phyloP scores from a whole-genome alignment of 208 protist genomes.

The Angomonas deanei region DNA sequence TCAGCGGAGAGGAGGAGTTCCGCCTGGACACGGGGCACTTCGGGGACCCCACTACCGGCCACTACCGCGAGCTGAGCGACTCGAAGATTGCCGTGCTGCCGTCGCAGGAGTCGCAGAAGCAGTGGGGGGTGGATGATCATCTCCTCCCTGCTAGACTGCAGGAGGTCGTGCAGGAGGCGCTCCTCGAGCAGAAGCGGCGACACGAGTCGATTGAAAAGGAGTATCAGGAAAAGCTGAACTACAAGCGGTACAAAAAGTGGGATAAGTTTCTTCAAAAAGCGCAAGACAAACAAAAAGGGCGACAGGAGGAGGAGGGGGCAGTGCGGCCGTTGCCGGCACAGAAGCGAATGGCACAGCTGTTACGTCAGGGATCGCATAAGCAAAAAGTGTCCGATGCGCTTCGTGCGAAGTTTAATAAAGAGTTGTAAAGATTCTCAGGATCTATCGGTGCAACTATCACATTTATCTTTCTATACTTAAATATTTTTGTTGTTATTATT shows the following conservation, averaged over 20 bases:
- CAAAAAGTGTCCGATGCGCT: conserved; percentile 38
- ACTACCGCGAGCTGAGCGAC: conserved; percentile 82
- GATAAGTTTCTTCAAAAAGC: conserved; percentile 62
- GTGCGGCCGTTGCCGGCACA: conserved; percentile 49
- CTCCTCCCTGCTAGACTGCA: conserved; percentile 60
- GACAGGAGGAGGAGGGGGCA: conserved; percentile 11
- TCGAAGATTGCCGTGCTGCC: conserved; percentile 69
- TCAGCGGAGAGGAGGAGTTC: conserved; percentile 73
- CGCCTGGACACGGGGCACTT: conserved; percentile 76
- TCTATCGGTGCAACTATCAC: neutral
- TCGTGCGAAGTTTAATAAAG: conserved; percentile 47
- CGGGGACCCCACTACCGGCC: conserved; percentile 56
- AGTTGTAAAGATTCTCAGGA: conserved; percentile 24
- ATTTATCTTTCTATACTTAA: neutral
- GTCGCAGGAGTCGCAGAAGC: conserved; percentile 43
- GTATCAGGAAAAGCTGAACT: conserved; percentile 53
- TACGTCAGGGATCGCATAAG: conserved; percentile 56
- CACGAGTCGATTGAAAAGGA: conserved; percentile 59
- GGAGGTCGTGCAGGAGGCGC: conserved; percentile 55
- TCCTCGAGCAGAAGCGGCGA: conserved; percentile 42
- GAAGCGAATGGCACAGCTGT: conserved; percentile 54
- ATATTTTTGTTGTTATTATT: neutral
- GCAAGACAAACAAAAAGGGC: conserved; percentile 14
- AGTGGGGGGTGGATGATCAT: conserved; percentile 65
- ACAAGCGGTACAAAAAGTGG: conserved; percentile 78